Base-by-base conservation (phyloP, 2,329 filamentous ascomycete genomes). In the Domatiomyces catenatus region DNA sequence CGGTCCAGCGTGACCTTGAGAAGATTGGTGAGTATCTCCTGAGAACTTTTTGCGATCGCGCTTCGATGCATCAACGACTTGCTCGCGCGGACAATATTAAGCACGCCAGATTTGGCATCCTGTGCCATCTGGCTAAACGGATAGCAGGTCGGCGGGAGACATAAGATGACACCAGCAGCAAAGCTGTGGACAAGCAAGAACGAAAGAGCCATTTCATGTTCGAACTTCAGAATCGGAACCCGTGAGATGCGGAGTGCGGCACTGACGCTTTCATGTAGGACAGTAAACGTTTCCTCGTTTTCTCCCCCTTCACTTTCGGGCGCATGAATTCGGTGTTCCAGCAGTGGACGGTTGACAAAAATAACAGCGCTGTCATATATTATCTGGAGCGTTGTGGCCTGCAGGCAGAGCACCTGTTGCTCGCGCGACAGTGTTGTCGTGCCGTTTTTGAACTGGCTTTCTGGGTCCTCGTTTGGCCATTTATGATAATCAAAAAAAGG, bases 201-300 rank as follows among this genome's bases (percentile, higher is more conserved):
- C 6, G 58, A 59, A 44, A 51, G 55, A 6, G 53, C 56, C 24
- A 64, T 60, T 26, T 64, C 58, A 18, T 58, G 52, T 46, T 60
- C 54, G 47, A 64, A 62, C 20, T 56, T 51, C 45, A 53, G 52
- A 8, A 63, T 57, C 0, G 61, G 60, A 3, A 59, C 53, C 10
- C 56, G 56, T 15, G 62, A 64, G 47, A 63, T 63, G 10, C 61
- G 59, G 15, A 64, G 53, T 8, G 62, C 62, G 12, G 62, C 61
- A 28, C 55, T 55, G 8, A 61, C 61, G 8, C 59, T 55, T 15
- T 53, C 48, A 17, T 46, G 47, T 47, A 53, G 15, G 51, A 53
- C 22, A 24, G 22, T 24, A 3, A 24, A 24, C 3, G 22, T 24
- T 6, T 24, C 22, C 6, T 24, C 22, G 22, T 3, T 24, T 24